phyloP scores from a whole-genome alignment of 768 basidiomycete genomes.

The Psilocybe tampanensis region DNA sequence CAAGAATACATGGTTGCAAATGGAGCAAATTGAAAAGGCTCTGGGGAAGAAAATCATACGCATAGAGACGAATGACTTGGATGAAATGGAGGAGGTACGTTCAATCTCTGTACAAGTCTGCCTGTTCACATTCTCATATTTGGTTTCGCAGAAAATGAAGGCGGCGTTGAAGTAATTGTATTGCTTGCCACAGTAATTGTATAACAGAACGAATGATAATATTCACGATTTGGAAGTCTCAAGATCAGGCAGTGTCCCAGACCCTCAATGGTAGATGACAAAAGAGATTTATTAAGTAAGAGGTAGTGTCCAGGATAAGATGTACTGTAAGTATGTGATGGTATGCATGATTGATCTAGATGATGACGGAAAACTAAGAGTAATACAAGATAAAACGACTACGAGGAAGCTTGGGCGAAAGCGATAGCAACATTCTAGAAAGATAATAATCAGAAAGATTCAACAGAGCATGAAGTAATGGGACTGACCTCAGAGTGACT shows the following conservation, averaged over 20 bases:
- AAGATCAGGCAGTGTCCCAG: no score
- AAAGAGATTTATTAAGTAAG: slow-evolving; percentile 17
- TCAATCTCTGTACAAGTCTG: neutral
- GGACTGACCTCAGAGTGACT: slow-evolving; percentile 88
- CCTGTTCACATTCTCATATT: neutral
- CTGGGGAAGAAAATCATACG: slow-evolving; percentile 79
- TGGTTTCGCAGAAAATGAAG: slow-evolving; percentile 68
- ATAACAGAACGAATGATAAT: neutral
- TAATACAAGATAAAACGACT: slow-evolving; percentile 5
- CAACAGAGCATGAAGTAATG: neutral
- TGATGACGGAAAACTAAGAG: slow-evolving; percentile 2
- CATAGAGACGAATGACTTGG: slow-evolving; percentile 88
- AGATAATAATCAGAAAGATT: slow-evolving; percentile 17
- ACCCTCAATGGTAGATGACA: no score
- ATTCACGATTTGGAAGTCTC: neutral
- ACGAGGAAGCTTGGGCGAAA: slow-evolving; percentile 75
- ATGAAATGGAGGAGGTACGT: slow-evolving; percentile 91
- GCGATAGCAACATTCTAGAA: slow-evolving; percentile 80
- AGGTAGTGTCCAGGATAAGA: neutral
- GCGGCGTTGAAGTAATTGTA: slow-evolving; percentile 64
- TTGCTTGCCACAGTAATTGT: neutral
- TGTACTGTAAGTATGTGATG: slow-evolving; percentile 11
- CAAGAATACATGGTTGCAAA: slow-evolving; percentile 82
- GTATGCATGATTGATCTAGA: slow-evolving; percentile 16
- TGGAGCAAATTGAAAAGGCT: slow-evolving; percentile 84